Base-by-base conservation (phyloP, 164 flowering plant species). In the Houttuynia cordata region DNA sequence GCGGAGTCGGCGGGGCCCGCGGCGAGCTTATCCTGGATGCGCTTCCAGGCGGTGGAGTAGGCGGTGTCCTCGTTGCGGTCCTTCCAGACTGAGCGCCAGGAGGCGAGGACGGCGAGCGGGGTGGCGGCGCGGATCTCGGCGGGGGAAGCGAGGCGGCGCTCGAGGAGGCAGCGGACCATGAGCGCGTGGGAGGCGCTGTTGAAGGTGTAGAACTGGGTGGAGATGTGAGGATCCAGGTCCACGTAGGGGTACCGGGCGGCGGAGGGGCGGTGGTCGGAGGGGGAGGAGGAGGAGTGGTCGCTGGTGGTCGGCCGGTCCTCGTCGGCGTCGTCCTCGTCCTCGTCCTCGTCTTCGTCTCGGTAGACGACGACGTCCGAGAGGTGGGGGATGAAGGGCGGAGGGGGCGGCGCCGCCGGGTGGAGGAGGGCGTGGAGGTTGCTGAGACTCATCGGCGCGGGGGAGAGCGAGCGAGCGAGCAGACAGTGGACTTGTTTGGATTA, bases 51-150 rank as follows among this genome's bases (percentile, higher is more conserved):
- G 10, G 97, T 94, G 50, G 87, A 60, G 59, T 85, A 94, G 0
- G 97, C 99, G 1, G 99, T 94, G 68, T 84, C 99, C 77, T 82
- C 96, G 73, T 91, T 94, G 34, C 99, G 80, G 73, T 94, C 99
- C 75, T 88, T 94, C 99, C 99, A 94, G 7, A 94, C 99, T 20
- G 82, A 65, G 17, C 99, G 83, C 97, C 99, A 94, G 64, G 90
- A 85, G 39, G 77, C 64, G 55, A 94, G 83, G 19, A 94, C 91
- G 19, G 80, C 57, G 15, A 74, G 64, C 4, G 95, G 87, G 10
- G 95, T 85, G 51, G 84, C 97, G 17, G 73, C 68, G 22, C 87
- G 82, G 74, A 93, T 93, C 79, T 90, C 97, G 50, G 73, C 84
- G 10, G 97, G 78, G 3, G 88, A 61, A 0, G 98, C 92, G 7